Evolutionary conservation across 352 stramenopile genomes (phyloP).

Genomic region (Globisporangium recalcitrans): DNA sequence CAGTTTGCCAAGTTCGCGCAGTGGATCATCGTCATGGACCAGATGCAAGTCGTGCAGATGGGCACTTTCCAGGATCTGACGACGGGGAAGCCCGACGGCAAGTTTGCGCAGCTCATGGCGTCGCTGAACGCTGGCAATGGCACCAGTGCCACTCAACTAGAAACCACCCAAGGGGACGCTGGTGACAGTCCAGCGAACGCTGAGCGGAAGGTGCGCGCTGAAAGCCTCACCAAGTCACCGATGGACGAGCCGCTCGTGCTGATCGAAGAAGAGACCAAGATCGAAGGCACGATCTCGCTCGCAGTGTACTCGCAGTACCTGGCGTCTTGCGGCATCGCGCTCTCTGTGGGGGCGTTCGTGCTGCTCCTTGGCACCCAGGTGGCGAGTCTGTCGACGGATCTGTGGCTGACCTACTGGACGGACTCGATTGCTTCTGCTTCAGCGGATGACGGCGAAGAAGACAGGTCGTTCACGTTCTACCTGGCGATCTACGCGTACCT

Average conservation of each 20-base stretch:
- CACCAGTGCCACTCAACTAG: not conserved
- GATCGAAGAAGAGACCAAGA: slow-evolving; percentile 45
- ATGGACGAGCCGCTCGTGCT: slow-evolving; percentile 16
- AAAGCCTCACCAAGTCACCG: slow-evolving; percentile 16
- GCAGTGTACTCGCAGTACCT: slow-evolving; percentile 46
- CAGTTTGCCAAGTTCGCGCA: slow-evolving; percentile 49
- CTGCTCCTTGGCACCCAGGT: slow-evolving; percentile 45
- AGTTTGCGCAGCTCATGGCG: slow-evolving; percentile 38
- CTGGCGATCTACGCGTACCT: slow-evolving; percentile 56
- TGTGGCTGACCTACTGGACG: slow-evolving; percentile 70
- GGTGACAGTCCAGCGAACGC: not conserved
- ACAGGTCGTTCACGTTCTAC: slow-evolving; percentile 36
- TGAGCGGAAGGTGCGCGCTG: not conserved
- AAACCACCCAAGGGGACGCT: no score
- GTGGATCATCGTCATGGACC: slow-evolving; percentile 74
- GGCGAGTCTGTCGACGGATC: slow-evolving; percentile 48
- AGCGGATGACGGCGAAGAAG: not conserved
- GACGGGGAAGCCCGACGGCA: slow-evolving; percentile 28
- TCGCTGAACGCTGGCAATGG: not conserved
- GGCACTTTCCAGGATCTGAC: slow-evolving; percentile 53
- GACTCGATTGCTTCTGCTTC: slow-evolving; percentile 14
- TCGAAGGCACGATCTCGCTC: slow-evolving; percentile 32
- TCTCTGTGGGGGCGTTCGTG: slow-evolving; percentile 26
- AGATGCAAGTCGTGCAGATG: slow-evolving; percentile 57
- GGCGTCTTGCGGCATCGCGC: slow-evolving; percentile 34